Base-by-base conservation (phyloP, 257 asterid species). In the Rauvolfia tetraphylla region DNA sequence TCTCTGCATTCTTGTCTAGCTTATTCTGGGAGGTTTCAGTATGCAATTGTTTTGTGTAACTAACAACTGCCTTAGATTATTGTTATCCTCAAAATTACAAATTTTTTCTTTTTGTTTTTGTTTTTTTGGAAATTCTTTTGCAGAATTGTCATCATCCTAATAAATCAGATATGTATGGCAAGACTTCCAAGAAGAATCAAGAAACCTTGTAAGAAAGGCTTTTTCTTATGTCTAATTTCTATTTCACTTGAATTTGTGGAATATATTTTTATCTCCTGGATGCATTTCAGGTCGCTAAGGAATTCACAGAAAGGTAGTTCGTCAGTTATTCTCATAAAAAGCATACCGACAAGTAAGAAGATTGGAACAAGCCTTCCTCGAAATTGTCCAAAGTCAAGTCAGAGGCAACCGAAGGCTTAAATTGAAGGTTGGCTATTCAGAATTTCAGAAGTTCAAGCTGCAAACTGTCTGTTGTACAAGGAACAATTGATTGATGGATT, bases 291-390 rank as follows among this genome's bases (percentile, higher is more conserved):
- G 65, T 48, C 70, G n/a, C 67, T 68, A 85, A 89, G 92, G 84
- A 75, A 75, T 42, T 57, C 74, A 63, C 83, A 76, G 73, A 82
- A 78, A 65, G 88, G 86, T 77, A 80, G 79, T 86, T 79, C 92
- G 7, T 86, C 96, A 31, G 92, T 88, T 53, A 34, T 91, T 71
- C 95, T 86, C 71, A 87, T 86, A 42, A 89, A 89, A 81, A 86
- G 85, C 85, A 81, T 90, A 65, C 89, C 90, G 23, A 69, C 78
- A 46, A 73, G 88, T 68, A 88, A 80, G 86, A 88, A 86, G 83
- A 82, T 34, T 46, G 83, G 86, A 74, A 53, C 90, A 56, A 63
- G 80, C 85, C 58, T 76, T 53, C 75, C 88, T 67, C 87, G 84
- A 82, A 80, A 80, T 77, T 67, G 75, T 78, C 74, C 78, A 66